Evolutionary conservation across 1,284 basidiomycete genomes (phyloP), one percentile per base, ranked within the genome.

Genomic region (Microbotryum violaceum): DNA sequence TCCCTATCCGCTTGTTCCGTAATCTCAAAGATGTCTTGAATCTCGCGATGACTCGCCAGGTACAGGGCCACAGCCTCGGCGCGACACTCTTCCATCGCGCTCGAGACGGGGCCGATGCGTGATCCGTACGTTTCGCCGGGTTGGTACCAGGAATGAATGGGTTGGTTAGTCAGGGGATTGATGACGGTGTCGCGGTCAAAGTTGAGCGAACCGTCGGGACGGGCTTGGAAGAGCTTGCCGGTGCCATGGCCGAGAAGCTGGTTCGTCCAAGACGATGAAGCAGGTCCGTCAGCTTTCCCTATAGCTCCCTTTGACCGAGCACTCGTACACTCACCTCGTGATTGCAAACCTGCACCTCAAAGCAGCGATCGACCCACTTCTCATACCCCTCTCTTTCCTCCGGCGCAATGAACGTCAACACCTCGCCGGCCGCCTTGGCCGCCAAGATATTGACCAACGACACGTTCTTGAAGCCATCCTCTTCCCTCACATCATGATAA

Each of bases 71-170:
- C 88, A 6, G 86, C 82, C 75, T 91, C 89, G 3, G 88, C 88
- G 27, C 89, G 83, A 70, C 88, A 91, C 77, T 91, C 89, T 74
- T 91, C 89, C 82, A 90, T 83, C 0, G 88, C 90, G 0, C 87
- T 89, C 4, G 87, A 89, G 4, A 89, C 86, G 66, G 89, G 85
- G 1, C 88, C 88, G 2, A 91, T 79, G 6, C 89, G 84, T 4
- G 87, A 84, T 58, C 83, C 86, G 31, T 60, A 67, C 16, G 54
- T 63, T 49, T 69, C 65, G 16, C 65, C 88, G 53, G 85, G 81
- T 72, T 86, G 87, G 75, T 91, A 91, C 89, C 89, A 91, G 9
- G 85, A 85, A 6, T 80, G 79, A 82, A 91, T 81, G 37, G 81
- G 82, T 75, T 85, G 80, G n/a, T 86, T 86, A 6, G 88, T 91